A percentile compares a stretch with the other conserved stretches of the same genome.
Evolutionary conservation across 495 filamentous ascomycete species (phyloP).

Genomic region (Barbatosphaeria neglecta): DNA sequence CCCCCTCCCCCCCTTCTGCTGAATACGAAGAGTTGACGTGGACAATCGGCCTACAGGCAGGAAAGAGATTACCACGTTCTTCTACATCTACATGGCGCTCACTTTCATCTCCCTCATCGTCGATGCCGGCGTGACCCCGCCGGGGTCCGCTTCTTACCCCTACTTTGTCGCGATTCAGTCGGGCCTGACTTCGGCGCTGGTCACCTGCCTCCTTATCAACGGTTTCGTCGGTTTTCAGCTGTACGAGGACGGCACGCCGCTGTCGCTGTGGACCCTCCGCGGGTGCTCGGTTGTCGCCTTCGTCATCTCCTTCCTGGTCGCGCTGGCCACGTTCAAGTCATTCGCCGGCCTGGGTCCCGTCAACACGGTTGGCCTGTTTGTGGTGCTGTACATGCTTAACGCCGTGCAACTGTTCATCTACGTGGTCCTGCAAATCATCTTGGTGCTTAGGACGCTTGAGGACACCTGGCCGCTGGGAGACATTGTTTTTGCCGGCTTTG

Average conservation of each 20-base stretch:
- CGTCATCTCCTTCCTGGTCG: constrained; percentile 72
- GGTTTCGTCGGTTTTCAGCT: constrained; percentile 98
- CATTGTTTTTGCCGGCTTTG: constrained; percentile 82
- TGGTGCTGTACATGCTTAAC: constrained; percentile 86
- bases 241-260: constrained; percentile 93
- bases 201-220: constrained; percentile 86
- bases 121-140: constrained; percentile 86
- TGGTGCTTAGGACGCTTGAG: constrained; percentile 82
- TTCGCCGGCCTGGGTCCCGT: constrained; percentile 79
- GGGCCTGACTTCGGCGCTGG: constrained; percentile 80
- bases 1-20: background rate
- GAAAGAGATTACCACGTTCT: constrained; percentile 96
- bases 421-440: constrained; percentile 72
- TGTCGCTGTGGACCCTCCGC: constrained; percentile 90
- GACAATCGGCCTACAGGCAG: constrained; percentile 48
- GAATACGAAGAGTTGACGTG: background rate
- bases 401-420: constrained; percentile 78
- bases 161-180: constrained; percentile 87
- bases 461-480: constrained; percentile 93
- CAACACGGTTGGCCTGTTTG: constrained; percentile 80
- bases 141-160: constrained; percentile 64
- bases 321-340: constrained; percentile 84
- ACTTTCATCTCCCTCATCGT: constrained; percentile 82
- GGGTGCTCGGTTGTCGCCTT: constrained; percentile 70
- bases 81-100: constrained; percentile 89